Conservation (phyloP, 2,329 filamentous ascomycete species). For the Stachybotrys elegans region DNA sequence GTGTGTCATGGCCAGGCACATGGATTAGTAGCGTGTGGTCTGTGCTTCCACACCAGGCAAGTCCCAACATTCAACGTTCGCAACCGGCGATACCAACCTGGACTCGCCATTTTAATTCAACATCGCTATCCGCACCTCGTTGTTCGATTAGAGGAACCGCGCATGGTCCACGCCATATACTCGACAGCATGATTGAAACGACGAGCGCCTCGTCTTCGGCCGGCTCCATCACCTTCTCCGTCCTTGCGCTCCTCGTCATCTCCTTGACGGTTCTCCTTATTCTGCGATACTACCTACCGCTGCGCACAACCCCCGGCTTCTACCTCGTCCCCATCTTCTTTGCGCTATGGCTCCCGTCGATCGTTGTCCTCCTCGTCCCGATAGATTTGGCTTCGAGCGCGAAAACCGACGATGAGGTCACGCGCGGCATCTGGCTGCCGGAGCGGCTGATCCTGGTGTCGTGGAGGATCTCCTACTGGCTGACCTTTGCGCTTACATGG, state of each 20-base stretch:
- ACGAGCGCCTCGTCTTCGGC: slow-evolving; percentile 56
- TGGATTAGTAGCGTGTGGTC: no score
- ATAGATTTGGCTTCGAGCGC: slow-evolving; percentile 91
- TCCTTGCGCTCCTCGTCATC: slow-evolving; percentile 67
- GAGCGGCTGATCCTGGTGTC: slow-evolving; percentile 73
- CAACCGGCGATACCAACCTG: no score
- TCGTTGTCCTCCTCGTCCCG: slow-evolving; percentile 85
- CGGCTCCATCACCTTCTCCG: slow-evolving; percentile 74
- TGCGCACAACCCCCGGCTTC: slow-evolving; percentile 86
- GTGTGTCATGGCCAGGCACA: no score
- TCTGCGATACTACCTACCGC: slow-evolving; percentile 81
- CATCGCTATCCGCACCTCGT: no score
- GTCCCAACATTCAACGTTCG: no score
- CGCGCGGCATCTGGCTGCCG: slow-evolving; percentile 83
- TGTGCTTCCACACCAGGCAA: no score
- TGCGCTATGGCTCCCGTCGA: slow-evolving; percentile 86
- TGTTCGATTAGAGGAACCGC: no score
- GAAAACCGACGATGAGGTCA: slow-evolving; percentile 62
- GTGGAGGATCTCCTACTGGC: slow-evolving; percentile 96
- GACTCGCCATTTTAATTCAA: no score
- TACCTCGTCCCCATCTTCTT: slow-evolving; percentile 91
- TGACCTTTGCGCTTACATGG: slow-evolving; percentile 95
- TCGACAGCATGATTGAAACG: slow-evolving; percentile 46
- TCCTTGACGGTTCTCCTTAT: slow-evolving; percentile 76
- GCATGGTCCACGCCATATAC: background rate